Evolutionary conservation across 1,284 basidiomycete species (phyloP), one percentile per base, ranked within the genome.

Genomic region (Butyriboletus appendiculatus): DNA sequence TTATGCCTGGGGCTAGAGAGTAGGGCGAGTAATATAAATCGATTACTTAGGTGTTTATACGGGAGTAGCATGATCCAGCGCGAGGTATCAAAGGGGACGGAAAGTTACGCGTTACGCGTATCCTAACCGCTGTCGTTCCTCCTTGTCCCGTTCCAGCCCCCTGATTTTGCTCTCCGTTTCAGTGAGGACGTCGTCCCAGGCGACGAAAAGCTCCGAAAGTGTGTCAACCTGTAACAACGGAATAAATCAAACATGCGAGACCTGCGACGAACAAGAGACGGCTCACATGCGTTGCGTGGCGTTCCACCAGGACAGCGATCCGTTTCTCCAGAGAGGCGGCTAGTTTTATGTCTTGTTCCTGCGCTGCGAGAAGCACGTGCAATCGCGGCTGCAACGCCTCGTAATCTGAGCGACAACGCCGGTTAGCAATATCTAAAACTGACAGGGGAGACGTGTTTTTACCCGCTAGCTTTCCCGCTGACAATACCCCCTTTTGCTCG

Each of bases 141-240:
- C 75, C 52, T 75, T 78, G 42, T 85, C 81, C 53, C 78, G 79
- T 63, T 90, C 86, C 41, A 88, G 63, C 38, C 70, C 75, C 26
- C 70, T 69, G 12, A 84, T 68, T 52, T 80, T 80, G 48, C 80
- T 77, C 63, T 91, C 89, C 4, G 84, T 78, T 43, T 81, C 80
- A 15, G 77, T 76, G 12, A 92, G 70, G 1, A 83, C 77, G 52
- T 90, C 88, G 59, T 92, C 88, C 89, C 90, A 92, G 16, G 80
- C 81, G 9, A 92, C 85, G 59, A 92, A 92, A 14, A 92, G 73
- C 57, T 91, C 89, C 5, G 89, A 92, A 2, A 92, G 74, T 0
- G 81, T 80, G 62, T 90, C 88, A 9, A 90, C 83, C 89, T 91
- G 56, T 20, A 43, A 57, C 45, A 43, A 45, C 26, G n/a, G 15